These are phyloP conservation scores for Carex pumila DNA, from an alignment of 176 grass and related monocot genomes.

Conservation along the genomic window DNA sequence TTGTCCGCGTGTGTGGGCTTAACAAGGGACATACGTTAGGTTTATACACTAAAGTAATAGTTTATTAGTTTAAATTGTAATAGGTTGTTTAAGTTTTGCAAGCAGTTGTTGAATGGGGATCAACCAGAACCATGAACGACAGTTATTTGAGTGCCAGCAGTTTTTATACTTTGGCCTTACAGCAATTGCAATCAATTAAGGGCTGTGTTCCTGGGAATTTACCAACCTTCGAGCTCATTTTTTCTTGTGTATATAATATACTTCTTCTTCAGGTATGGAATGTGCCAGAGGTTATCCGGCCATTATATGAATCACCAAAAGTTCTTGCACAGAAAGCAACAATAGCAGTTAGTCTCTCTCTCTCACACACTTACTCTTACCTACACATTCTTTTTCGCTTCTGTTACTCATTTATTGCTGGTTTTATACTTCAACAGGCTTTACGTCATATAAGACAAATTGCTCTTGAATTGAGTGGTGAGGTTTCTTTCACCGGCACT, in stretches of 20 bases:
- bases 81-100: not conserved
- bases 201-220: not conserved
- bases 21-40: not conserved
- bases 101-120: not conserved
- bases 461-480: constrained; percentile 52
- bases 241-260: not conserved
- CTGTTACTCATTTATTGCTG: constrained; percentile 1
- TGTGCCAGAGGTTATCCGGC: constrained; percentile 85
- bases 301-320: constrained; percentile 76
- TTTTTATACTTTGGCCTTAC: not conserved
- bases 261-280: constrained; percentile 58
- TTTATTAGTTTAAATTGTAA: not conserved
- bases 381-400: constrained; percentile 5
- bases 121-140: not conserved
- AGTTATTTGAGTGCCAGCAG: no score
- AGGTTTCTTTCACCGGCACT: constrained; percentile 59
- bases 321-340: constrained; percentile 81
- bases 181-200: not conserved
- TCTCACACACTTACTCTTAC: not conserved
- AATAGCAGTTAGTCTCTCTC: constrained; percentile 44
- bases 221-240: not conserved
- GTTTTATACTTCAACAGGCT: constrained; percentile 34
- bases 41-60: not conserved
- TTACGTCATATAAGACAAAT: constrained; percentile 86
- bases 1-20: not conserved